Percentiles rank a stretch among this genome's conserved stretches.
phyloP scores from a whole-genome alignment of 768 basidiomycete genomes.

The Tephrocybe sp. region DNA sequence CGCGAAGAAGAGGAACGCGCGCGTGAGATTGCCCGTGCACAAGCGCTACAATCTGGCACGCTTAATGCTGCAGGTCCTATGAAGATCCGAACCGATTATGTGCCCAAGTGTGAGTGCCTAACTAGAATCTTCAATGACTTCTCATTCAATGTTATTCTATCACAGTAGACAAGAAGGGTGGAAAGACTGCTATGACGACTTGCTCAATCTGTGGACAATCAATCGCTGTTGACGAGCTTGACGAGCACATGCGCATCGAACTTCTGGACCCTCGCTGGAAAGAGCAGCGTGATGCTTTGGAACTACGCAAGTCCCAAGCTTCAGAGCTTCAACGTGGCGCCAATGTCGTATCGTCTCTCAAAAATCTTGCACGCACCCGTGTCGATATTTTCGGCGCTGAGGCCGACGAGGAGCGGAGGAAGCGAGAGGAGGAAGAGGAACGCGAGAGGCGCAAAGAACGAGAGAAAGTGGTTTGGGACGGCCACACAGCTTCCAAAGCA shows the following conservation, averaged over 20 bases:
- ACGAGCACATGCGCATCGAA: constrained; percentile 99
- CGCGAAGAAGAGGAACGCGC: constrained; percentile 70
- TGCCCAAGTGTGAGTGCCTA: constrained; percentile 74
- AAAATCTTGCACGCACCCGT: constrained; percentile 90
- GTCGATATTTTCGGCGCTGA: constrained; percentile 97
- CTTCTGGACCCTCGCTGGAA: constrained; percentile 98
- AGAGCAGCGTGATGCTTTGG: constrained; percentile 85
- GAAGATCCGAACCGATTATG: constrained; percentile 96
- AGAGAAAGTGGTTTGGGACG: constrained; percentile 98
- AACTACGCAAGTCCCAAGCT: constrained; percentile 86
- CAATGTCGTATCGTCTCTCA: constrained; percentile 90
- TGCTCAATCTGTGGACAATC: constrained; percentile 96
- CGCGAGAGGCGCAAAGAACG: constrained; percentile 77
- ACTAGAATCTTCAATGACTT: too few species aligned
- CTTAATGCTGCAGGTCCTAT: constrained; percentile 74
- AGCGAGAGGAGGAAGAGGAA: constrained; percentile 84
- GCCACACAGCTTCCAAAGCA: constrained; percentile 92
- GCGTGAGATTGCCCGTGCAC: constrained; percentile 72
- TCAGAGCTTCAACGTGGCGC: constrained; percentile 88
- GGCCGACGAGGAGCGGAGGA: constrained; percentile 86
- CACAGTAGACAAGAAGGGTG: constrained; percentile 66
- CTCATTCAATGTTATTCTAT: constrained; percentile 9
- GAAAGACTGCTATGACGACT: constrained; percentile 72
- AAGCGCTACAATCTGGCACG: constrained; percentile 76
- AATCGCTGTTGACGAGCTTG: constrained; percentile 91